Evolutionary conservation across 2,329 filamentous ascomycete genomes (phyloP), one percentile per base, ranked within the genome.

Genomic region (Cladosporium sp.): DNA sequence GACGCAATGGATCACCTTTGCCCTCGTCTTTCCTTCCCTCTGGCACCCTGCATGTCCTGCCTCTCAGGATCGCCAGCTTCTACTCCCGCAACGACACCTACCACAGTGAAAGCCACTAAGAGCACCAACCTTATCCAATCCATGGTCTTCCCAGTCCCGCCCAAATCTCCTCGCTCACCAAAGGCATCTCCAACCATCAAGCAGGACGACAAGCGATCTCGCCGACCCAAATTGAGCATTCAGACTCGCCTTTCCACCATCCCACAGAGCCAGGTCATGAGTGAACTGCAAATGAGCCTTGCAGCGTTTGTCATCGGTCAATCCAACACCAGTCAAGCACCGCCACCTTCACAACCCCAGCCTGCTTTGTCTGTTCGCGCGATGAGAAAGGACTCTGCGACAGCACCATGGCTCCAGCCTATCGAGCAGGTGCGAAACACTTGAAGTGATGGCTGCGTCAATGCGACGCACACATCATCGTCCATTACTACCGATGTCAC

Each of bases 1-100:
- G 5, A n/a, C 40, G 40, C 40, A 65, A 74, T 74, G 73, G 73
- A 75, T 60, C 73, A 75, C 57, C 71, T 75, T 28, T 75, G 73
- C 68, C 73, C 73, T 44, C 67, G 72, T 31, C 66, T 70, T 18
- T 70, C 69, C 7, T 73, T 72, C 52, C 72, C 73, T 18, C 63
- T 69, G 28, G 71, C 72, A 63, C 72, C 73, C 50, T 75, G 73
- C 69, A 67, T 75, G 46, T 69, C 71, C 65, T 75, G 73, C 65
- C 72, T 75, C 44, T 73, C 72, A 64, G 44, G 66, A 62, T 46
- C 66, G 33, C 55, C 55, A 37, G n/a, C 23, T 12, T 46, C 40
- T 46, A 46, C 40, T 23, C 40, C 40, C 3, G 55, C 21, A 10
- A 26, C 55, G 3, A 33, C 55, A 57, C 29, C 50, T 21, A 26